Evolutionary conservation across 139 green algal genomes (phyloP), one percentile per base, ranked within the genome.

Genomic region (Closterium sp.): DNA sequence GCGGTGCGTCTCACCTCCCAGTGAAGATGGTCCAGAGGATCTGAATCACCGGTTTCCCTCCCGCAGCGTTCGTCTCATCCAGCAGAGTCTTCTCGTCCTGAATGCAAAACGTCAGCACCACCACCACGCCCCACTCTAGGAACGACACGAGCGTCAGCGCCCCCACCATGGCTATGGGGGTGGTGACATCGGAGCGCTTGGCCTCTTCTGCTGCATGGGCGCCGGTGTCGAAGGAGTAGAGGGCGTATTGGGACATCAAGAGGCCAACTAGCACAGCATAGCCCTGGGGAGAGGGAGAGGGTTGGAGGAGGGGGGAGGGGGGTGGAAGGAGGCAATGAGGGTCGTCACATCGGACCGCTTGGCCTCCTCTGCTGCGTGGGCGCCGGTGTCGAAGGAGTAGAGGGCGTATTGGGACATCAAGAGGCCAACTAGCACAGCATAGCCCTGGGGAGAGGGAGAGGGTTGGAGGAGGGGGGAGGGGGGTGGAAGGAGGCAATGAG

Each of bases 351-450:
- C 90, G 2, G 89, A 34, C 24, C 24, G 31, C 85, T 89, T 89
- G 84, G 89, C 73, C 22, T 92, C 89, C 85, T 92, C 89, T 28
- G 89, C n/a, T 11, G 89, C 45, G 31, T 92, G 89, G 10, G 84
- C 84, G 7, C n/a, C 90, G 10, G 90, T 45, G 29, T 93, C 90
- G 9, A 86, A 90, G 30, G 32, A 85, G 79, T 93, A 93, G 17
- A 93, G 31, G n/a, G 29, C 90, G 90, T 86, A 93, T 79, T 93
- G 90, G 5, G 84, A 85, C 90, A 93, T 90, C 13, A 93, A 79
- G 10, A 89, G 45, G 3, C 32, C 28, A 10, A 90, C 28, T 42
- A 92, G 30, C 24, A 88, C n/a, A 1, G 89, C 24, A 31, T 92
- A 92, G 30, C 29, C 89, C 89, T 87, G 45, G 9, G 11, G 11